A percentile compares a stretch with the other conserved stretches of the same genome.
phyloP scores from a whole-genome alignment of 495 filamentous ascomycete species.

The Apiosordaria backusii region DNA sequence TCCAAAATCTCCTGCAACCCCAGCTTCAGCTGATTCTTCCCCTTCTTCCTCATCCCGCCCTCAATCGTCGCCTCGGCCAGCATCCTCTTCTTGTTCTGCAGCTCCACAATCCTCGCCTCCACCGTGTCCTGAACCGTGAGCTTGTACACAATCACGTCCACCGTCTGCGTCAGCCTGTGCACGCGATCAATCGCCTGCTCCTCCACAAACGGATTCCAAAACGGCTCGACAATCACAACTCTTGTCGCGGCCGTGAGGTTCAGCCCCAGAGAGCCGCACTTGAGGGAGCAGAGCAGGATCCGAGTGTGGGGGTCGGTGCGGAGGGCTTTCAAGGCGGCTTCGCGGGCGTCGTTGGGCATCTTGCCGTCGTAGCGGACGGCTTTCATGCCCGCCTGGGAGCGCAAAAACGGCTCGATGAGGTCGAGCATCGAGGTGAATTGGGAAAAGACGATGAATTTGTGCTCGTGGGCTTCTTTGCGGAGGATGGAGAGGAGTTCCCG shows the following conservation, averaged over 20 bases:
- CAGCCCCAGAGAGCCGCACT: slow-evolving; percentile 87
- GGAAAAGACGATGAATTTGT: slow-evolving; percentile 98
- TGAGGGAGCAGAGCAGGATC: slow-evolving; percentile 85
- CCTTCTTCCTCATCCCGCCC: slow-evolving; percentile 42
- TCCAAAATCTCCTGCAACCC: slow-evolving; percentile 91
- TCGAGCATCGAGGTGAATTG: slow-evolving; percentile 96
- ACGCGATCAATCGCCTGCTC: slow-evolving; percentile 98
- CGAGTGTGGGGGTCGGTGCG: slow-evolving; percentile 68
- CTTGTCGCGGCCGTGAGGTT: slow-evolving; percentile 92
- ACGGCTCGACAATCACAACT: slow-evolving; percentile 93
- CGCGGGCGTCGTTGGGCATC: slow-evolving; percentile 91
- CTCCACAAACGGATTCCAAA: slow-evolving; percentile 98
- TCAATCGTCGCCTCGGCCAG: slow-evolving; percentile 61
- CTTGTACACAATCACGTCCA: slow-evolving; percentile 91
- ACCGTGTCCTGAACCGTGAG: slow-evolving; percentile 81
- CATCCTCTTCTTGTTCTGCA: slow-evolving; percentile 88
- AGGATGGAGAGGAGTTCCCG: slow-evolving; percentile 77
- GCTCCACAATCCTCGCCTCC: slow-evolving; percentile 85
- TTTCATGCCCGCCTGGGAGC: slow-evolving; percentile 58
- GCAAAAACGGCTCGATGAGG: slow-evolving; percentile 88
- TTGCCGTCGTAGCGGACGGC: slow-evolving; percentile 91
- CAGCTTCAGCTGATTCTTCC: slow-evolving; percentile 69
- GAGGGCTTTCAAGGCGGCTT: slow-evolving; percentile 69
- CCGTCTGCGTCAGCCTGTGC: slow-evolving; percentile 90
- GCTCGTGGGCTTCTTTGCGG: slow-evolving; percentile 63